Conservation (phyloP, 768 basidiomycete species). For the Piloderma croceum region DNA sequence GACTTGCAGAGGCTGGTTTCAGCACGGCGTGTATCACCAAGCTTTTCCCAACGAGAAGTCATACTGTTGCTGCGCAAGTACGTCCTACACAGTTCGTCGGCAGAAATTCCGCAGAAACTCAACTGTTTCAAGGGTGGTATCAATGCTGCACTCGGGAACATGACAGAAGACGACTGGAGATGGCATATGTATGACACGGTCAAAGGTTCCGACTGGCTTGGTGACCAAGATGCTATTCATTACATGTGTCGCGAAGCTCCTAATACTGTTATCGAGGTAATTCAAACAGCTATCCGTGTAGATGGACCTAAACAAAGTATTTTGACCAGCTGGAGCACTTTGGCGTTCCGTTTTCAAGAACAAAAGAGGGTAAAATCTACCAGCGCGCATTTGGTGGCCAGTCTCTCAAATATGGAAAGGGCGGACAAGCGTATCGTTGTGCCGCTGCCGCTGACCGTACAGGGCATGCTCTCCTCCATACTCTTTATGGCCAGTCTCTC, state of each 20-base stretch:
- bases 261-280: slow-evolving; percentile 84
- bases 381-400: slow-evolving; percentile 99
- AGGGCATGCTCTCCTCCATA: slow-evolving; percentile 96
- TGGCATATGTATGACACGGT: slow-evolving; percentile 99
- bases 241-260: slow-evolving; percentile 99
- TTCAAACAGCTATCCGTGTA: slow-evolving; percentile 7
- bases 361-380: slow-evolving; percentile 98
- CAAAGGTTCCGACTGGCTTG: slow-evolving; percentile 99
- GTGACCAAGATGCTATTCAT: slow-evolving; percentile 99
- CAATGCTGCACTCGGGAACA: slow-evolving; percentile 96
- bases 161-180: slow-evolving; percentile 99
- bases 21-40: slow-evolving; percentile 99
- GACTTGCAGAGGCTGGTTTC: slow-evolving; percentile 95
- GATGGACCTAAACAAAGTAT: background rate
- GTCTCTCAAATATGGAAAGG: slow-evolving; percentile 94
- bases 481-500: slow-evolving; percentile 97
- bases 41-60: slow-evolving; percentile 96
- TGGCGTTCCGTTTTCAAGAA: slow-evolving; percentile 97
- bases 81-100: slow-evolving; percentile 17
- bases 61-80: slow-evolving; percentile 97
- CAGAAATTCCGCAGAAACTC: no score
- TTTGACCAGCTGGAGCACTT: slow-evolving; percentile 85
- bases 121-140: slow-evolving; percentile 72
- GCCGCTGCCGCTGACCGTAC: slow-evolving; percentile 98
- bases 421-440: slow-evolving; percentile 98